Evolutionary conservation across 208 protist genomes (phyloP).

Genomic region (Trypanosoma brucei): DNA sequence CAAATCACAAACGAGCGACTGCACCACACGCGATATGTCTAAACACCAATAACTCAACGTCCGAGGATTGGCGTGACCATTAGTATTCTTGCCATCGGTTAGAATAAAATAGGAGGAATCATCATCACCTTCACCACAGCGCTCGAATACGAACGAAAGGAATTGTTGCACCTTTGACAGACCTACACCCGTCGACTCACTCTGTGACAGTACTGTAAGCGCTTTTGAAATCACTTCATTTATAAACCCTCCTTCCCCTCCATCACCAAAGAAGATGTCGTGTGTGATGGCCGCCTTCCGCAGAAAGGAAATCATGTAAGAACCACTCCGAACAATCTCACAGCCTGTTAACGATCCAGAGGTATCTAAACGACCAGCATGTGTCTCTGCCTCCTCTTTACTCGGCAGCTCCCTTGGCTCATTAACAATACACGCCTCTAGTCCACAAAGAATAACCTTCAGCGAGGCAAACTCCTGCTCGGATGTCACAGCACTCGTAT

Average conservation of each 20-base stretch:
- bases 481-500: conserved; percentile 20
- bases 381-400: neutral
- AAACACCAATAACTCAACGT: conserved; percentile 93
- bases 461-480: conserved; percentile 70
- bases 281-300: conserved; percentile 67
- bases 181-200: conserved; percentile 49
- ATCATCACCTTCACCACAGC: conserved; percentile 13
- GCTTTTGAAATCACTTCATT: conserved; percentile 57
- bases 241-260: conserved; percentile 28
- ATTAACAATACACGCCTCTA: conserved; percentile 48
- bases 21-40: conserved; percentile 73
- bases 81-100: conserved; percentile 19
- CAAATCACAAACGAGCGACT: conserved; percentile 36
- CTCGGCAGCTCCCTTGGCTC: conserved; percentile 22
- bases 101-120: conserved; percentile 66
- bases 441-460: conserved; percentile 60
- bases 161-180: conserved; percentile 74
- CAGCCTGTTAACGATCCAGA: conserved; percentile 1
- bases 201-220: conserved; percentile 55
- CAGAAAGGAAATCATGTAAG: conserved; percentile 66
- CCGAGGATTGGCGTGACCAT: conserved; percentile 9
- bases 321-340: conserved; percentile 61
- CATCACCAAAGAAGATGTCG: conserved; percentile 48
- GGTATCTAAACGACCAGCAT: neutral
- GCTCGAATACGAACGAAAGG: conserved; percentile 59